These are phyloP conservation scores for Eucalyptus dawsonii DNA, from an alignment of 345 rosid genomes.

Conservation along the genomic window DNA sequence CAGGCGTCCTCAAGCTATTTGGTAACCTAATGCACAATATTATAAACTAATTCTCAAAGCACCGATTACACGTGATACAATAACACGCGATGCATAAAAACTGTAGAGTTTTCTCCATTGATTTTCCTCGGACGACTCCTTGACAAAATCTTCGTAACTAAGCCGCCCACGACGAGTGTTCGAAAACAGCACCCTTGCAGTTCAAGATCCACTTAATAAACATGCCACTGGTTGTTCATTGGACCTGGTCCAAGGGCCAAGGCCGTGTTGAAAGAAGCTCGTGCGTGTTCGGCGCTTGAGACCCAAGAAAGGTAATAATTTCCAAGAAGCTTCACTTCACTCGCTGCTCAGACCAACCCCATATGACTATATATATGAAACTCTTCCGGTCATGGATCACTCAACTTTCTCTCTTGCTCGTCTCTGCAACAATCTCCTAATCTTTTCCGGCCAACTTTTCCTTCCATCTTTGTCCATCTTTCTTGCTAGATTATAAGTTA, in stretches of 20 bases:
- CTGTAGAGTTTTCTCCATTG: background rate
- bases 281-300: background rate
- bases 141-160: background rate
- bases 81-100: background rate
- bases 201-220: background rate
- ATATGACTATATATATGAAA: background rate
- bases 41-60: background rate
- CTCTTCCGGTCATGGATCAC: background rate
- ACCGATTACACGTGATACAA: background rate
- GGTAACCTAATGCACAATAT: no score
- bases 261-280: background rate
- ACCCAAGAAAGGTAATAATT: background rate
- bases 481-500: background rate
- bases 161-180: background rate
- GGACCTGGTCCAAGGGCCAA: background rate
- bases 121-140: background rate
- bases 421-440: background rate
- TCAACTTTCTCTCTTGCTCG: background rate
- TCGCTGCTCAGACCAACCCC: background rate
- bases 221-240: background rate
- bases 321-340: background rate
- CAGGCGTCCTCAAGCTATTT: no score
- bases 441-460: background rate
- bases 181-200: background rate
- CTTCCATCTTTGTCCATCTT: background rate